A percentile compares a stretch with the other conserved stretches of the same genome.
Evolutionary conservation across 139 green algal species (phyloP).

Genomic region (Ettlia oleoabundans): DNA sequence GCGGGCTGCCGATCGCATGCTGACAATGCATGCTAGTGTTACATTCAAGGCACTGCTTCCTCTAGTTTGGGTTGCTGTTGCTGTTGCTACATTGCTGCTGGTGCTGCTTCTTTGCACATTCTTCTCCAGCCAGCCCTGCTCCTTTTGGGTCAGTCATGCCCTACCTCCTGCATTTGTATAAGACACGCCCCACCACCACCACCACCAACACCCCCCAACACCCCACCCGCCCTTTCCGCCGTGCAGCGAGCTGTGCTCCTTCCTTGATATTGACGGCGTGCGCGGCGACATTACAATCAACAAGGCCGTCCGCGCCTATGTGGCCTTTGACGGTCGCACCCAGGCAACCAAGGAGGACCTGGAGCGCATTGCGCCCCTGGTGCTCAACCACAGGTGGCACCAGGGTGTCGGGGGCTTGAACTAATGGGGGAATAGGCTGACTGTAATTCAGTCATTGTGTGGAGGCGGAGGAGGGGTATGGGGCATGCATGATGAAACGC

Average conservation of each 20-base stretch:
- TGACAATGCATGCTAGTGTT: no score
- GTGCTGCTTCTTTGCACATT: neutral
- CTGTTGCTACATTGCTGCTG: neutral
- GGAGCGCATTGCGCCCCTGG: constrained; percentile 74
- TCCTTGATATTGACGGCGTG: constrained; percentile 91
- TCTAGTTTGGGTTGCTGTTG: neutral
- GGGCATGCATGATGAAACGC: neutral
- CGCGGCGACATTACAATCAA: constrained; percentile 93
- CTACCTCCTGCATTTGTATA: neutral
- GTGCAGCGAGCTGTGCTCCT: constrained; percentile 83
- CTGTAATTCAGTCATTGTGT: no score
- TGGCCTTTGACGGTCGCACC: constrained; percentile 78
- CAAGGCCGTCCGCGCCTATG: constrained; percentile 79
- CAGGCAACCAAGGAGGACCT: constrained; percentile 80
- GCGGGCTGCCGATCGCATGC: constrained; percentile 2
- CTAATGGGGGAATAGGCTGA: no score
- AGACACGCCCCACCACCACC: neutral
- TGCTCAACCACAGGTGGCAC: constrained; percentile 83
- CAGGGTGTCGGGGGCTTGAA: neutral
- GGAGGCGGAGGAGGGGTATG: neutral
- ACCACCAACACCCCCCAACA: neutral
- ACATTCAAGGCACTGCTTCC: no score
- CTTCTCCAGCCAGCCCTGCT: neutral
- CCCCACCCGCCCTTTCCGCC: neutral
- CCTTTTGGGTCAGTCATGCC: neutral